Percentiles rank a stretch among this genome's conserved stretches.
Evolutionary conservation across 2,329 filamentous ascomycete species (phyloP).

Genomic region (Alternaria panax): DNA sequence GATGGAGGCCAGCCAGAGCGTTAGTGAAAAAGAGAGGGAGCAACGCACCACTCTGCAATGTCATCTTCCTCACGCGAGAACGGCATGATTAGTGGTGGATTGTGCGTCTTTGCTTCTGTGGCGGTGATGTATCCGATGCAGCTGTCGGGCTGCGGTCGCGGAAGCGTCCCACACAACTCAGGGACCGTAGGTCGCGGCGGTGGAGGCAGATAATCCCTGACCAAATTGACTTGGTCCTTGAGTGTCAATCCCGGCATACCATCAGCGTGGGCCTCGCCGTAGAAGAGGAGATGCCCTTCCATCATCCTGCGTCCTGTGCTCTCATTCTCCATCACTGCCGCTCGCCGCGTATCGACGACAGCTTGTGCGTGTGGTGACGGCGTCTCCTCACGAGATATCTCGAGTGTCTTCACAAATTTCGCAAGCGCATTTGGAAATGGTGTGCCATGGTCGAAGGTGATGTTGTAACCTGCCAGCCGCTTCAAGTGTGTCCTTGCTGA

Average conservation of each 20-base stretch:
- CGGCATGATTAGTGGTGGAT: constrained; percentile 12
- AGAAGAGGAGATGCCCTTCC: constrained; percentile 21
- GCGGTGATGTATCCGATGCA: constrained; percentile 24
- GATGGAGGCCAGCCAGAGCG: too few relatives aligned
- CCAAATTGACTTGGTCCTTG: constrained; percentile 22
- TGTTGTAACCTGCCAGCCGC: constrained; percentile 21
- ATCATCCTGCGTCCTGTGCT: constrained; percentile 19
- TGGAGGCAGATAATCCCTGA: constrained; percentile 13
- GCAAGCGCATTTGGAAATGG: constrained; percentile 16
- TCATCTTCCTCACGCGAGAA: constrained; percentile 20
- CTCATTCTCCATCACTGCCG: constrained; percentile 21
- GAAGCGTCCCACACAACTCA: constrained; percentile 16
- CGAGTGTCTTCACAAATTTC: constrained; percentile 14
- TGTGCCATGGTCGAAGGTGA: constrained; percentile 11
- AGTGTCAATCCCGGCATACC: constrained; percentile 18
- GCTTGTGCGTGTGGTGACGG: constrained; percentile 24
- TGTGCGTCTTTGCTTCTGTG: constrained; percentile 17
- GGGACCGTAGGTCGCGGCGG: constrained; percentile 17
- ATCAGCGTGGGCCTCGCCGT: constrained; percentile 12
- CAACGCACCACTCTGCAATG: constrained; percentile 20
- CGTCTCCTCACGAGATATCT: constrained; percentile 12
- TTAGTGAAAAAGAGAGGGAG: constrained; percentile 4
- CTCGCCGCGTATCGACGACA: constrained; percentile 17
- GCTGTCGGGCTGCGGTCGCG: constrained; percentile 22
- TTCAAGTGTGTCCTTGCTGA: constrained; percentile 14